Conservation (phyloP, 1,284 basidiomycete genomes). For the Tilletiaria anomala region DNA sequence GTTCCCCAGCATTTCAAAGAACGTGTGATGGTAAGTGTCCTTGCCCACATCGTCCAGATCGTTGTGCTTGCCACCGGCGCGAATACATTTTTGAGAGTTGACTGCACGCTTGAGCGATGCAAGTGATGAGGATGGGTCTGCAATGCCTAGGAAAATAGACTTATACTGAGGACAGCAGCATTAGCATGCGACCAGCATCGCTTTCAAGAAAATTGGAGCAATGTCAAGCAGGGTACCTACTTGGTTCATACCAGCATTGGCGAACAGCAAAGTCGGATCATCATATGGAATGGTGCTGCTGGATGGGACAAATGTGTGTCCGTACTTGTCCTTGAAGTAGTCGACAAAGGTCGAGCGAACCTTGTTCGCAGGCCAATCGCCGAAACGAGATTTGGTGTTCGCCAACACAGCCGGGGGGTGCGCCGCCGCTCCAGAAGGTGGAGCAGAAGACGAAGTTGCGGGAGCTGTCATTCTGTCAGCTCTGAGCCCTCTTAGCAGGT, state of each 20-base stretch:
- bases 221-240: no score
- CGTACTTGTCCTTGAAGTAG: slow-evolving; percentile 57
- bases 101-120: slow-evolving; percentile 79
- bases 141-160: slow-evolving; percentile 81
- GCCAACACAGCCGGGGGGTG: no score
- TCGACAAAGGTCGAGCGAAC: slow-evolving; percentile 62
- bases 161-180: no score
- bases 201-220: no score
- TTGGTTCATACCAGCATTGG: slow-evolving; percentile 57
- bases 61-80: slow-evolving; percentile 96
- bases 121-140: slow-evolving; percentile 78
- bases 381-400: no score
- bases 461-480: no score
- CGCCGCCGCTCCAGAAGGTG: no score
- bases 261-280: slow-evolving; percentile 75
- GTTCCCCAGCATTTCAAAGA: slow-evolving; percentile 99
- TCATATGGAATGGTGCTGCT: slow-evolving; percentile 91
- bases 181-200: no score
- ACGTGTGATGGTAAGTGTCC: slow-evolving; percentile 86
- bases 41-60: slow-evolving; percentile 97
- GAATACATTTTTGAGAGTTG: slow-evolving; percentile 94
- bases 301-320: slow-evolving; percentile 83
- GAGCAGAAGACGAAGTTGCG: no score
- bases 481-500: no score
- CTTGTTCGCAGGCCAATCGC: slow-evolving; percentile 55